Evolutionary conservation across 2,329 filamentous ascomycete genomes (phyloP), one percentile per base, ranked within the genome.

Genomic region (Penicillium sp.): DNA sequence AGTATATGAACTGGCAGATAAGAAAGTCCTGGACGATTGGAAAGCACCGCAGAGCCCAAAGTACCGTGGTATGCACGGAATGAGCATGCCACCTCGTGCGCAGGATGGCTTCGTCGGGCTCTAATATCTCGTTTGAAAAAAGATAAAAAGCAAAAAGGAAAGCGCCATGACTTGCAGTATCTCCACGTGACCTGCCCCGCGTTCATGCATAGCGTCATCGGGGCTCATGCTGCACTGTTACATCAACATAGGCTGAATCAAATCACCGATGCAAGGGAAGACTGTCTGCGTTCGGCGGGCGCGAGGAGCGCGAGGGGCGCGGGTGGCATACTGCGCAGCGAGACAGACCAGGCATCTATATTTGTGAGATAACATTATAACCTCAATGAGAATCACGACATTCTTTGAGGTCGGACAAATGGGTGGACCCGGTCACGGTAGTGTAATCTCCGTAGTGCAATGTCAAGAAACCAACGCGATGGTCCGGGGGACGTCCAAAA

Each of bases 41-140:
- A 82, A 79, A 61, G 74, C 80, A 23, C 81, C 86, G 0, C 74
- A 83, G 58, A 69, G 75, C 2, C 82, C 87, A 2, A 75, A 72
- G 8, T 93, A 93, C 63, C 76, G 65, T 31, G 87, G 87, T 0
- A 70, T 79, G 63, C 88, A 91, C 71, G 88, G 87, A 2, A 78
- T 89, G 75, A 68, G 48, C 13, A 74, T 84, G 62, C 81, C 73
- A 4, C 36, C 55, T n/a, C 66, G 73, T 15, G 64, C 68, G 31
- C 50, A 64, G 12, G 67, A 68, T 43, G 62, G 56, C 16, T 65
- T 63, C 51, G 57, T 61, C 52, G 68, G 68, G 10, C 23, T 68
- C 12, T 70, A 60, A 48, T 1, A 34, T 23, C 18, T 24, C 26
- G 4, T 34, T 34, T 12, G 15, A 18, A 6, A 24, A 26, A 18